Evolutionary conservation across 2,329 filamentous ascomycete genomes (phyloP).

Genomic region (Colletotrichum sp.): DNA sequence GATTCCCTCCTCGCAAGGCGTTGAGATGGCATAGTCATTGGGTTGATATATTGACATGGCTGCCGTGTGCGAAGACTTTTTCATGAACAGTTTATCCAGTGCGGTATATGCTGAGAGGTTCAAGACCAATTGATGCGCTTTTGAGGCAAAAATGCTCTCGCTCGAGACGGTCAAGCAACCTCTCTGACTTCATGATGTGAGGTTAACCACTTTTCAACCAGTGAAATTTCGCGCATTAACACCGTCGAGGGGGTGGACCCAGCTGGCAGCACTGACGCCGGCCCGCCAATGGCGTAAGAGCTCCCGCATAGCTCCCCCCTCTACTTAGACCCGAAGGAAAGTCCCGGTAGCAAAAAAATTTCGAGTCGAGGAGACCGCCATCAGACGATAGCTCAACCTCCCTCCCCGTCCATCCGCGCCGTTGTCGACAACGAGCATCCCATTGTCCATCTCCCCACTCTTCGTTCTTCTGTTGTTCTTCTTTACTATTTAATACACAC

Average conservation of each 20-base stretch:
- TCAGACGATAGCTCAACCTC: slow-evolving; percentile 14
- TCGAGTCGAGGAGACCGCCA: slow-evolving; percentile 1
- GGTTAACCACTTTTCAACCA: not conserved
- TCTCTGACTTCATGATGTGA: not conserved
- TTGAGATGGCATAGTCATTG: too few species aligned
- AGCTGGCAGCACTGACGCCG: not conserved
- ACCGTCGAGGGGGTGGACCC: not conserved
- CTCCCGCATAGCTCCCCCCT: slow-evolving; percentile 14
- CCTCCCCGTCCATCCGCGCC: slow-evolving; percentile 1
- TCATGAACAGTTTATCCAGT: not conserved
- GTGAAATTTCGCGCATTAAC: slow-evolving; percentile 3
- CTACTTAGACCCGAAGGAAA: slow-evolving; percentile 13
- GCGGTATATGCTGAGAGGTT: not conserved
- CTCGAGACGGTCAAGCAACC: not conserved
- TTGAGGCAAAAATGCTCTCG: not conserved
- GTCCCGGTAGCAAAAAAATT: slow-evolving; percentile 21
- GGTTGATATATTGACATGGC: not conserved
- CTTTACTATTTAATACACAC: slow-evolving; percentile 27
- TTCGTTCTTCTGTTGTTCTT: slow-evolving; percentile 22
- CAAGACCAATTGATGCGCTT: not conserved
- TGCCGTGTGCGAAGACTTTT: not conserved
- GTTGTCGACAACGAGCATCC: slow-evolving; percentile 20
- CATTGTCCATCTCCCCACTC: slow-evolving; percentile 12
- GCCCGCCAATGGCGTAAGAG: slow-evolving; percentile 13
- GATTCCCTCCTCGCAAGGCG: too few species aligned